phyloP scores from a whole-genome alignment of 1,284 basidiomycete genomes.

The Irpex sp. region DNA sequence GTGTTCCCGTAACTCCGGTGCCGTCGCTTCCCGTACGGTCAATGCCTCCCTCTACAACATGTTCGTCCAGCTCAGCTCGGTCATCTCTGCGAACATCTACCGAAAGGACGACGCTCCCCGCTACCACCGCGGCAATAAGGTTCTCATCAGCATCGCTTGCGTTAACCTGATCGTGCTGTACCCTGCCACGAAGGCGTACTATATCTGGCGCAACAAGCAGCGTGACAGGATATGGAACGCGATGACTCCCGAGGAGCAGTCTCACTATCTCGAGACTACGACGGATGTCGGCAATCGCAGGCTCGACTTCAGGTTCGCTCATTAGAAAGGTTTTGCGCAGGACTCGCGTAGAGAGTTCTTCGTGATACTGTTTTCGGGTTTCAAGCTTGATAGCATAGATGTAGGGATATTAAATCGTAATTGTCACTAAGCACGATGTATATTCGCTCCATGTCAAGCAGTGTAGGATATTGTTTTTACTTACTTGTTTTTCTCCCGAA shows the following conservation, averaged over 20 bases:
- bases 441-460: no score
- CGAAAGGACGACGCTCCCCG: slow-evolving; percentile 47
- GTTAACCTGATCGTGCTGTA: slow-evolving; percentile 49
- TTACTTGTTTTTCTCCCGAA: no score
- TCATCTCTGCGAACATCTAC: slow-evolving; percentile 48
- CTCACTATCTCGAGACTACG: slow-evolving; percentile 39
- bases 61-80: slow-evolving; percentile 44
- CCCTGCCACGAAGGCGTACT: slow-evolving; percentile 47
- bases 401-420: no score
- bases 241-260: slow-evolving; percentile 44
- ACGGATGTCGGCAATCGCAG: slow-evolving; percentile 37
- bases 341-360: no score
- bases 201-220: slow-evolving; percentile 47
- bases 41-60: slow-evolving; percentile 56
- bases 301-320: slow-evolving; percentile 42
- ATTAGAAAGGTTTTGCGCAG: slow-evolving; percentile 19
- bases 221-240: slow-evolving; percentile 46
- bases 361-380: no score
- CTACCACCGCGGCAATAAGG: slow-evolving; percentile 47
- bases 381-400: no score
- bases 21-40: slow-evolving; percentile 51
- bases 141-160: slow-evolving; percentile 40
- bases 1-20: slow-evolving; percentile 55
- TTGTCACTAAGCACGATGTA: no score
- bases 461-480: no score